phyloP scores from a whole-genome alignment of 2,329 filamentous ascomycete species.

The Rhinocladiella similis region DNA sequence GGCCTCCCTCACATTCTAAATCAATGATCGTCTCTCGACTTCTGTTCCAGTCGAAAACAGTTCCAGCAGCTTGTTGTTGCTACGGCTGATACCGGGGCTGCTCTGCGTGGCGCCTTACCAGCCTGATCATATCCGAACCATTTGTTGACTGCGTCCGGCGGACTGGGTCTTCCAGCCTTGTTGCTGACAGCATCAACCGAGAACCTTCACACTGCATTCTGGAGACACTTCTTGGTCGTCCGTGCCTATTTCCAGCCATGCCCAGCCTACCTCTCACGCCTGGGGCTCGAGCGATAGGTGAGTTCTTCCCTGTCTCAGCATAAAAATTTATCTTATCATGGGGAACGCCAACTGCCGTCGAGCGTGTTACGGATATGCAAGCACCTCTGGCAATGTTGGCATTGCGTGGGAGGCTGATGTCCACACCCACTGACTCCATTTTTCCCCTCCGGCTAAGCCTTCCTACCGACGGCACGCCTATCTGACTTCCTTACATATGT shows the following conservation, averaged over 20 bases:
- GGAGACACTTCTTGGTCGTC: not conserved
- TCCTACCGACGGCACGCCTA: not conserved
- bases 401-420: not conserved
- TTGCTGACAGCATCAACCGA: conserved; percentile 3
- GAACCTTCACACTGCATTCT: not conserved
- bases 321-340: conserved; percentile 13
- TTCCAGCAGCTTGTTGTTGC: not conserved
- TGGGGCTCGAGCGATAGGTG: conserved; percentile 14
- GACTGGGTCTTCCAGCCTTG: not conserved
- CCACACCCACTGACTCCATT: too few species aligned
- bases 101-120: not conserved
- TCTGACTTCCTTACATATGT: conserved; percentile 8
- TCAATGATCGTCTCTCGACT: not conserved
- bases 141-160: not conserved
- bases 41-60: not conserved
- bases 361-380: not conserved
- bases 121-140: not conserved
- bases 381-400: not conserved
- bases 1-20: not conserved
- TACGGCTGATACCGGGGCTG: not conserved
- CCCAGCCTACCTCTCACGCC: conserved; percentile 11
- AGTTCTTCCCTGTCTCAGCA: conserved; percentile 17
- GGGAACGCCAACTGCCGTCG: conserved; percentile 10
- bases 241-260: conserved; percentile 13
- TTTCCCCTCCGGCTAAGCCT: not conserved